phyloP scores from a whole-genome alignment of 2,329 filamentous ascomycete genomes.

The Rugonectria rugulosa region DNA sequence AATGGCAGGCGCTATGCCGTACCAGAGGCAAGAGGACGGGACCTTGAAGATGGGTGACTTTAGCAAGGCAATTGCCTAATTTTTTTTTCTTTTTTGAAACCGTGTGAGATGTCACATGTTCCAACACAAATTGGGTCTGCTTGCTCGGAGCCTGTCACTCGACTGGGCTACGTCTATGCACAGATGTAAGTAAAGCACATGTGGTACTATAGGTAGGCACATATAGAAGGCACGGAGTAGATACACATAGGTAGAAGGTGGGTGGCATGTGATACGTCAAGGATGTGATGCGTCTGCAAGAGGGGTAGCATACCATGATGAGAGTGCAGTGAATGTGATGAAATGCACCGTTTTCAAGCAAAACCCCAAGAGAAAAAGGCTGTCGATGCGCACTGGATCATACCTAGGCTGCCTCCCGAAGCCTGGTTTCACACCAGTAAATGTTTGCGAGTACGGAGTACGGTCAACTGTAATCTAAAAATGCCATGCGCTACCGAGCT shows the following conservation, averaged over 20 bases:
- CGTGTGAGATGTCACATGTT: too few relatives aligned
- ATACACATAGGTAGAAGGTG: not conserved
- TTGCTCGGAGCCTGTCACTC: too few relatives aligned
- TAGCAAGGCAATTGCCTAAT: too few relatives aligned
- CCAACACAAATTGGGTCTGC: too few relatives aligned
- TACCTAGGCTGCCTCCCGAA: not conserved
- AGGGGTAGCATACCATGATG: too few relatives aligned
- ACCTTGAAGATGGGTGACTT: too few relatives aligned
- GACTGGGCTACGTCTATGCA: too few relatives aligned
- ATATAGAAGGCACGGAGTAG: not conserved
- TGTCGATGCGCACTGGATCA: not conserved
- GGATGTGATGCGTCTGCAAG: not conserved
- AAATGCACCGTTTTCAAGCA: not conserved
- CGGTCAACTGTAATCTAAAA: not conserved
- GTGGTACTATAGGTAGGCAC: not conserved
- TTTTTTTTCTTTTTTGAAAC: too few relatives aligned
- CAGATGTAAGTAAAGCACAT: too few relatives aligned
- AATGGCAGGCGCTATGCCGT: too few relatives aligned
- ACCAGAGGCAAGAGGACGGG: too few relatives aligned
- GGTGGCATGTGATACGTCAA: not conserved
- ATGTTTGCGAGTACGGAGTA: too few relatives aligned
- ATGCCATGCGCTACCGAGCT: constrained; percentile 7
- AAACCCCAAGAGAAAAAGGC: not conserved
- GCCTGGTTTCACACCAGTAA: not conserved
- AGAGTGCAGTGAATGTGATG: not conserved